phyloP scores from a whole-genome alignment of 768 basidiomycete species.

The Mycena alexandri region DNA sequence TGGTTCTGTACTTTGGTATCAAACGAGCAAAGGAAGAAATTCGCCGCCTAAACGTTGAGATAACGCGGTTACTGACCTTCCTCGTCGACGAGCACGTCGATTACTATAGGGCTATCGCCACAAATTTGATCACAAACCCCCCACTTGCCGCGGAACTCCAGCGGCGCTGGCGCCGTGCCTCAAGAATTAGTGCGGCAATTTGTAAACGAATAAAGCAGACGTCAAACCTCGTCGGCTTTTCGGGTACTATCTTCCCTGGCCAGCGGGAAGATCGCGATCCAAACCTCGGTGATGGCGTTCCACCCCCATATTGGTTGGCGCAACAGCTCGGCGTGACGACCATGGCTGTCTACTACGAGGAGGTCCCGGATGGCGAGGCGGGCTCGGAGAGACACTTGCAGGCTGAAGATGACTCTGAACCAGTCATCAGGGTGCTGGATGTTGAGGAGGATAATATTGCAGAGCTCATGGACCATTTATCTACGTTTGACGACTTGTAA shows the following conservation, averaged over 20 bases:
- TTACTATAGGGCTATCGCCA: slow-evolving; percentile 1
- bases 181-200: neutral
- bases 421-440: slow-evolving; percentile 3
- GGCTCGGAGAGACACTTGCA: too few relatives aligned
- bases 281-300: neutral
- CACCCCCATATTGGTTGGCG: slow-evolving; percentile 11
- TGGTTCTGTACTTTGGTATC: slow-evolving; percentile 7
- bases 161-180: neutral
- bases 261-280: neutral
- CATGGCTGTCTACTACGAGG: slow-evolving; percentile 3
- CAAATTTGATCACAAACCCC: neutral
- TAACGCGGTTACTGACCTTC: neutral
- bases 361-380: neutral
- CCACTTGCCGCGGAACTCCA: slow-evolving; percentile 3
- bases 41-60: neutral
- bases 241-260: slow-evolving; percentile 8
- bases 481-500: slow-evolving; percentile 1
- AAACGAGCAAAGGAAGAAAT: slow-evolving; percentile 4
- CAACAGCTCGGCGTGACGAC: neutral
- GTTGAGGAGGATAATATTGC: slow-evolving; percentile 6
- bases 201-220: neutral
- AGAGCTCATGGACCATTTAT: slow-evolving; percentile 15
- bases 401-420: slow-evolving; percentile 5
- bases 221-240: slow-evolving; percentile 6
- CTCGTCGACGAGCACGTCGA: neutral